Base-by-base conservation (phyloP, 2,329 filamentous ascomycete species). In the Byssothecium circinans region DNA sequence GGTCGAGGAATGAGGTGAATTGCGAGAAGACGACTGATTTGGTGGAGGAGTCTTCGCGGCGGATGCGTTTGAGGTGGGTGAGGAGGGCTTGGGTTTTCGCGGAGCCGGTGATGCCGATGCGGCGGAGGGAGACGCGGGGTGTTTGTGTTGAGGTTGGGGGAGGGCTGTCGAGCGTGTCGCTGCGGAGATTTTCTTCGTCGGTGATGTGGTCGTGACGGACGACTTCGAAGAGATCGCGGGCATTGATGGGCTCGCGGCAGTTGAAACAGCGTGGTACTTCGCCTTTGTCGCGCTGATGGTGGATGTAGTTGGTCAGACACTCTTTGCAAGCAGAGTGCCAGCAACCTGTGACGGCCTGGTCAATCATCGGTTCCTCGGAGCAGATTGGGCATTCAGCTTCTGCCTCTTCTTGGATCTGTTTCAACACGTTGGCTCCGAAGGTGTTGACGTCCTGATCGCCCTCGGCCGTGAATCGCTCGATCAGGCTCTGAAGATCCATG, bases 311-410 rank as follows among this genome's bases (percentile, higher is more conserved):
- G 2, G 95, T 75, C n/a, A 97, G 75, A 61, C 94, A 99, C 53
- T 89, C 87, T 72, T 94, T 96, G 75, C 94, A 99, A 1, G 94
- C 91, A 27, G 89, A 95, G 70, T 99, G 94, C 91, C 94, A 99
- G 72, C 94, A 99, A 0, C 90, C 89, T 0, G 94, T 97, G 1
- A 99, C 94, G 0, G 88, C 87, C 65, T 95, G 92, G 44, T 96
- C 88, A 33, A 89, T 82, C 91, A 97, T 97, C 3, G 91, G 91
- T 68, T 97, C 94, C 69, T 97, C 92, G 3, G 89, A 84, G 72
- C 94, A 99, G 43, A 99, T 88, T 0, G 94, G 92, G 62, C 94
- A 99, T 74, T 99, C 94, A 51, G 87, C 87, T 49, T 87, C 83
- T 0, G 88, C 85, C 63, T 97, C 92, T 45, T 89, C 88, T 56